phyloP scores from a whole-genome alignment of 1,284 basidiomycete species.

The Ustilago curta region DNA sequence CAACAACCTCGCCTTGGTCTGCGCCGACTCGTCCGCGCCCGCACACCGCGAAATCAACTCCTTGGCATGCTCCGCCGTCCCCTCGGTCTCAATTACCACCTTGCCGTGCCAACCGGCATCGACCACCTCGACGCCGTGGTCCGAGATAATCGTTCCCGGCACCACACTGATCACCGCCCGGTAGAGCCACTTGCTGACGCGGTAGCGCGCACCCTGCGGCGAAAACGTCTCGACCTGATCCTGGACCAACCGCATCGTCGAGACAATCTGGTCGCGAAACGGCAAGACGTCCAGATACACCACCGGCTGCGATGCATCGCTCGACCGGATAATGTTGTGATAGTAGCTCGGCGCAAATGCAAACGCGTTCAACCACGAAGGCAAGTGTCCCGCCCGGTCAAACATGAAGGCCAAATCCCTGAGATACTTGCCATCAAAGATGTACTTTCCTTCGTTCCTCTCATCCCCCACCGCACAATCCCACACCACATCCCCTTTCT shows the following conservation, averaged over 20 bases:
- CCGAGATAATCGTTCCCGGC: constrained; percentile 50
- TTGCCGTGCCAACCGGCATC: constrained; percentile 58
- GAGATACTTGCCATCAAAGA: constrained; percentile 69
- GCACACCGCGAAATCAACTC: constrained; percentile 59
- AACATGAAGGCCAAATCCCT: constrained; percentile 66
- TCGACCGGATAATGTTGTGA: constrained; percentile 69
- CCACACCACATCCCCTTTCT: constrained; percentile 69
- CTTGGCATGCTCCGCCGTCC: constrained; percentile 65
- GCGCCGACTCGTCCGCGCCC: constrained; percentile 50
- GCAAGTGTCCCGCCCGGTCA: constrained; percentile 70
- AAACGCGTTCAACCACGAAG: constrained; percentile 69
- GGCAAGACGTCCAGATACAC: constrained; percentile 67
- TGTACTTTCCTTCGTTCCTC: constrained; percentile 62
- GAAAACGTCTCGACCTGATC: constrained; percentile 69
- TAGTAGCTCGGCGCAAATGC: constrained; percentile 69
- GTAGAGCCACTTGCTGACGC: constrained; percentile 70
- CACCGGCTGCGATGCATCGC: constrained; percentile 52
- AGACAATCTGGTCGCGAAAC: constrained; percentile 66
- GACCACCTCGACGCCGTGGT: constrained; percentile 48
- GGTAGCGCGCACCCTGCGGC: constrained; percentile 68
- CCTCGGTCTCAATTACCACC: constrained; percentile 64
- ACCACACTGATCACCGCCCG: constrained; percentile 64
- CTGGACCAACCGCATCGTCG: constrained; percentile 67
- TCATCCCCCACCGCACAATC: constrained; percentile 68
- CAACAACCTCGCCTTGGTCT: constrained; percentile 48